Base-by-base conservation (phyloP, 1,139 yeast species). In the Kodamaea sp. region DNA sequence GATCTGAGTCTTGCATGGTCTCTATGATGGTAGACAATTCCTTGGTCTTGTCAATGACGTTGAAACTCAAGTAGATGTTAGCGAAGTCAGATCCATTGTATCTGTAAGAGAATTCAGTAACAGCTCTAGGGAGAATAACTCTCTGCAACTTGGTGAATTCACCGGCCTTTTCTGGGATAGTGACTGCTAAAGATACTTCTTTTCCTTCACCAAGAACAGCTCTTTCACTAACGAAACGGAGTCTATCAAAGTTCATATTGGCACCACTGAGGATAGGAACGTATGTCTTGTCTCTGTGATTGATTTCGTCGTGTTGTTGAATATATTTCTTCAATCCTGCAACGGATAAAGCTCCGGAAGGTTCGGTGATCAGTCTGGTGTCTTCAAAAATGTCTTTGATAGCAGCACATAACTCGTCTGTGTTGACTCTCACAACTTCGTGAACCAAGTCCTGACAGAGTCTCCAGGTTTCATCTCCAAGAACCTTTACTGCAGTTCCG, bases 321-420 rank as follows among this genome's bases (percentile, higher is more conserved):
- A 90, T 73, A 55, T 89, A 92, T 51, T 83, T 84, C 56, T 87
- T 87, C 70, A 90, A 66, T 35, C 97, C 99, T 3, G 99, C 98
- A 27, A 92, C 96, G 1, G 95, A 73, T 55, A 94, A 73, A 0
- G 97, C 98, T 42, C 99, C 99, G 1, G 97, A 84, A 8, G 99
- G 99, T 63, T 92, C 99, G 25, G 89, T 87, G 43, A 92, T 80
- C 49, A 90, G 79, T 60, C 99, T 76, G 0, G 98, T 90, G 52
- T 94, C 99, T 58, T 88, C 96, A 55, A 92, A 92, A 28, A 92
- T 81, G 56, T 92, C 99, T 60, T 92, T 92, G 47, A 92, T 89
- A 26, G 97, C 97, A 23, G 98, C 98, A 69, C 97, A 87, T 39
- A 92, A 80, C 64, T 92, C 98, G 61, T 92, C 99, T 9, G 98